Base-by-base conservation (phyloP, 176 grass and related monocot species). In the Lolium perenne region DNA sequence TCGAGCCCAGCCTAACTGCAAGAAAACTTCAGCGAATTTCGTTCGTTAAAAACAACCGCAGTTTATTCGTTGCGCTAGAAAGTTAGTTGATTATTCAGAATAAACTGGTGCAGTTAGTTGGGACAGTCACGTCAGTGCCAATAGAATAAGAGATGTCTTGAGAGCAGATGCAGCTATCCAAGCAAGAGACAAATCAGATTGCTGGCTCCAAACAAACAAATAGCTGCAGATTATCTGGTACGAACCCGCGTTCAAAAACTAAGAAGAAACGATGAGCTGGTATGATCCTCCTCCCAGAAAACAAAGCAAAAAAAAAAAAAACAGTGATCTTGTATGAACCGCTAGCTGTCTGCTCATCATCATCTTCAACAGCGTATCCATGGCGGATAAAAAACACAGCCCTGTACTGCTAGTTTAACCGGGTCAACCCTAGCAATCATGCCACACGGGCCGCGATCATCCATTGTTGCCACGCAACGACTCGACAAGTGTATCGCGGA, bases 291-390 rank as follows among this genome's bases (percentile, higher is more conserved):
- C 45, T 48, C 8, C 13, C 14, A 17, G 26, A 66, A 66, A 66
- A 66, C 4, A 29, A 51, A 29, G 21, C 43, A 13, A 48, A 40
- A 38, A 1, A 48, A 40, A 38, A 1, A 29, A 29, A 16, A 6
- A 61, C 40, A 64, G 8, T 13, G 54, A 20, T 65, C 80, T 70
- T 17, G 59, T 91, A 53, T 91, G 80, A 87, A 87, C 89, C n/a
- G 57, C 9, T 14, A 7, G 20, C 66, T 74, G 50, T 43, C 41
- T 43, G 41, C 26, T 29, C 26, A 38, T 12, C 20, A 38, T 65
- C 74, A 80, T 87, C 84, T 87, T 49, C 38, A 8, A 17, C 3
- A 14, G 15, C 67, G 67, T 3, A 69, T 62, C 59, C 40, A 81
- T 85, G 67, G 18, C 8, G 16, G 4, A 46, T 80, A 60, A 10